Evolutionary conservation across 2,329 filamentous ascomycete genomes (phyloP).

Genomic region (Diaporthe australafricana): DNA sequence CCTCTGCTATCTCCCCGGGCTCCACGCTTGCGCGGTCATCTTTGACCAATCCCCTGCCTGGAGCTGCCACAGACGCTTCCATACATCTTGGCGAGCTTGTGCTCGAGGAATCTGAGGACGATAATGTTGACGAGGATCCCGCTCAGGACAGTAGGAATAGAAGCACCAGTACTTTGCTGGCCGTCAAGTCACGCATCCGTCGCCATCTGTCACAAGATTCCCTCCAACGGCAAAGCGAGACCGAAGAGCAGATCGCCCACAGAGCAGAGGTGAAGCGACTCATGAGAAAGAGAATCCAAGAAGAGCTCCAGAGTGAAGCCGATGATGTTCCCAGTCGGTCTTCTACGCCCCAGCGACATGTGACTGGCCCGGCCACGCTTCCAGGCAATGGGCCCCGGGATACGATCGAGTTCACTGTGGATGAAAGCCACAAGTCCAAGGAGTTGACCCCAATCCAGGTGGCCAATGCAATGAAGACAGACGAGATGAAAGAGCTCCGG

Average conservation of each 20-base stretch:
- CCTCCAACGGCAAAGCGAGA: constrained; percentile 55
- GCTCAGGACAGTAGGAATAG: constrained; percentile 46
- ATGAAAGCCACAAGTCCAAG: constrained; percentile 29
- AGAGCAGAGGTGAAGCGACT: constrained; percentile 67
- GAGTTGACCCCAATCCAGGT: background rate
- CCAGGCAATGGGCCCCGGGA: constrained; percentile 59
- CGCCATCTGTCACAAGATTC: constrained; percentile 60
- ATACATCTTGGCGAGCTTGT: constrained; percentile 47
- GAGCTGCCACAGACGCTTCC: constrained; percentile 37
- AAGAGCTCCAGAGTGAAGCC: constrained; percentile 64
- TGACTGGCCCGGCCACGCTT: constrained; percentile 46
- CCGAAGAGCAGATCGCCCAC: constrained; percentile 64
- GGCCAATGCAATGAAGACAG: background rate
- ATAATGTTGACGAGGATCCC: constrained; percentile 54
- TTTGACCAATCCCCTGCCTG: constrained; percentile 38
- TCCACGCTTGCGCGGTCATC: constrained; percentile 39
- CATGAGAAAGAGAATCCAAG: constrained; percentile 67
- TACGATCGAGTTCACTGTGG: constrained; percentile 59
- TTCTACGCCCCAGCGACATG: constrained; percentile 44
- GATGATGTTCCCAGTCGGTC: constrained; percentile 47
- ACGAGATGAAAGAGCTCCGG: constrained; percentile 30
- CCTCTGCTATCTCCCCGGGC: constrained; percentile 34
- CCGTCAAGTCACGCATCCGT: constrained; percentile 58
- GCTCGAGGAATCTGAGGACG: constrained; percentile 54
- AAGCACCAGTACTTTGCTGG: constrained; percentile 53